Evolutionary conservation across 1,139 yeast genomes (phyloP), one percentile per base, ranked within the genome.

Genomic region (Sugiyamaella pinicola): DNA sequence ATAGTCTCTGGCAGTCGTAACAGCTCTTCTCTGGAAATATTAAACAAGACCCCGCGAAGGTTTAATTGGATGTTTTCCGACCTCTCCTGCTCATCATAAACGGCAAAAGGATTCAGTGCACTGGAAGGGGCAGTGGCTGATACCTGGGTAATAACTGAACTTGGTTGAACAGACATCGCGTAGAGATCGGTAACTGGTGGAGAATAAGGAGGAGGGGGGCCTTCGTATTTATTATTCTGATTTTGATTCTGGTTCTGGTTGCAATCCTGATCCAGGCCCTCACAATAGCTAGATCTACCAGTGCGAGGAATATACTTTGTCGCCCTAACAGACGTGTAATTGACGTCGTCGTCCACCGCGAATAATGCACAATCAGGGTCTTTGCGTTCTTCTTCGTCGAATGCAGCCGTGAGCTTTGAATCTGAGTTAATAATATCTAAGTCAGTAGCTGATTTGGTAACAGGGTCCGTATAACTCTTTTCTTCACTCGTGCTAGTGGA

Each of bases 1-100:
- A 95, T 84, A 58, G 93, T 83, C 69, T 95, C 98, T 1, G 99
- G 98, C 50, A 93, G 74, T 53, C 91, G 83, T 86, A 90, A 84
- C 60, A 93, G 78, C 67, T 89, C 96, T 61, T 89, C 96, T 58
- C 96, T 77, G 1, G 96, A 83, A 48, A 93, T 84, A 52, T 83
- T 80, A 68, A 85, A 87, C 56, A 72, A 67, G 15, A 68, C 71
- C 12, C 88, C 95, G 49, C 95, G 75, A 52, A 85, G 78, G 65
- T 83, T 49, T 13, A 49, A 28, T 17, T 43, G 48, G 13, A 42
- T 85, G 21, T 57, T 56, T 19, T 62, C 62, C 9, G 65, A 62
- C 9, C 58, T 57, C 33, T 56, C 59, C 15, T 53, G 49, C 3
- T 54, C 60, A 15, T 41, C 55, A 12, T 57, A 44, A 26, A 40